Evolutionary conservation across 2,329 filamentous ascomycete species (phyloP).

Genomic region (Mycocentrospora acerina): DNA sequence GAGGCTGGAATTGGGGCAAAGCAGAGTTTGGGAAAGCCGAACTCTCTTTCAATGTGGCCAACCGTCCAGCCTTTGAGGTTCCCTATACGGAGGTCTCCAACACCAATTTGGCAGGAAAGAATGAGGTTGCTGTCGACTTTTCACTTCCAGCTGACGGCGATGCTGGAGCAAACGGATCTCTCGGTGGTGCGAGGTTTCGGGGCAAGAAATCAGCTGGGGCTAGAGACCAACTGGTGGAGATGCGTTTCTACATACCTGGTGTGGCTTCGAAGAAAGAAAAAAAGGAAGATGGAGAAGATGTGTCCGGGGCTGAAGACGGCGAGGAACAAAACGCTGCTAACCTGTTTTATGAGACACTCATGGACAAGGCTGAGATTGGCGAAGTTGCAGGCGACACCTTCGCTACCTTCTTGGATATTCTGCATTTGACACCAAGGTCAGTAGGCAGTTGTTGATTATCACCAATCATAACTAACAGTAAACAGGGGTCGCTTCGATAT

Average conservation of each 20-base stretch:
- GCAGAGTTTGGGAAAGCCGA: constrained; percentile 95
- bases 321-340: constrained; percentile 95
- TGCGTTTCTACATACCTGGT: constrained; percentile 98
- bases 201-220: constrained; percentile 89
- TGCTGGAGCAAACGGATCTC: constrained; percentile 70
- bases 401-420: constrained; percentile 92
- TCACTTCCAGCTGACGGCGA: constrained; percentile 72
- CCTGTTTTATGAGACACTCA: constrained; percentile 96
- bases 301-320: constrained; percentile 54
- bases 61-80: constrained; percentile 92
- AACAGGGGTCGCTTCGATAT: constrained; percentile 96
- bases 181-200: constrained; percentile 71
- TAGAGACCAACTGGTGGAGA: constrained; percentile 92
- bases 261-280: constrained; percentile 72
- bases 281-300: constrained; percentile 68
- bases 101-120: constrained; percentile 95
- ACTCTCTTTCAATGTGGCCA: constrained; percentile 94
- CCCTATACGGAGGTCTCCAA: constrained; percentile 97
- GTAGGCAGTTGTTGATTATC: constrained; percentile 21
- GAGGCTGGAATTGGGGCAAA: constrained; percentile 99
- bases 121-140: constrained; percentile 96
- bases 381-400: constrained; percentile 98
- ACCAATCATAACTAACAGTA: constrained; percentile 17
- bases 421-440: constrained; percentile 92
- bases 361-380: constrained; percentile 98